Evolutionary conservation across 2,329 filamentous ascomycete genomes (phyloP).

Genomic region (Monosporascus sp.): DNA sequence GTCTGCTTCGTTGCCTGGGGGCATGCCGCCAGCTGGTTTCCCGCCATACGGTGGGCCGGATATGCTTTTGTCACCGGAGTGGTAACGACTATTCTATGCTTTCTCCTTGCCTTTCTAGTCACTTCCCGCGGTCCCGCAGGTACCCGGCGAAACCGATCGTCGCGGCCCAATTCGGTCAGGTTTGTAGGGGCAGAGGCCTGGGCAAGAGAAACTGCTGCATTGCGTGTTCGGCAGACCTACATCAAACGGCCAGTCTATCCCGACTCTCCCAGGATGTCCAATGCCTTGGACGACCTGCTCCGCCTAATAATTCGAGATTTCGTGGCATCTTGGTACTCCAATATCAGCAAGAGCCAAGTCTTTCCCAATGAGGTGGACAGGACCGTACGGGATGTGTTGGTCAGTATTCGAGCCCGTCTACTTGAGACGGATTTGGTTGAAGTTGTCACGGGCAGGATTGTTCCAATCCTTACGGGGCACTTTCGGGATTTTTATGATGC

Average conservation of each 20-base stretch:
- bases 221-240: conserved; percentile 64
- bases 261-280: conserved; percentile 70
- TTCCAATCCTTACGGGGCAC: conserved; percentile 84
- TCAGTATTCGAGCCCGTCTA: conserved; percentile 66
- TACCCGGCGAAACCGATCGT: conserved; percentile 33
- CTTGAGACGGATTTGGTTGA: conserved; percentile 78
- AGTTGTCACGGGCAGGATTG: conserved; percentile 71
- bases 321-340: conserved; percentile 79
- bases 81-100: conserved; percentile 46
- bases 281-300: conserved; percentile 73
- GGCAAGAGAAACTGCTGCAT: conserved; percentile 62
- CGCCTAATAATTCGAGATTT: conserved; percentile 77
- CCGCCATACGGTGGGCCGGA: conserved; percentile 75
- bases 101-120: conserved; percentile 55
- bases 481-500: conserved; percentile 88
- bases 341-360: conserved; percentile 73
- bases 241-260: conserved; percentile 65
- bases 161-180: conserved; percentile 41
- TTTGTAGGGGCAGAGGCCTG: conserved; percentile 63
- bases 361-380: conserved; percentile 87
- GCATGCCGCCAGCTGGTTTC: conserved; percentile 76
- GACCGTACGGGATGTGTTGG: conserved; percentile 67
- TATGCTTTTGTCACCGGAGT: conserved; percentile 75
- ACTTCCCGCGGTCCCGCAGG: conserved; percentile 50
- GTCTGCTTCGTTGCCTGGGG: conserved; percentile 83